Evolutionary conservation across 2,329 filamentous ascomycete species (phyloP).

Genomic region (Saccharata proteae): DNA sequence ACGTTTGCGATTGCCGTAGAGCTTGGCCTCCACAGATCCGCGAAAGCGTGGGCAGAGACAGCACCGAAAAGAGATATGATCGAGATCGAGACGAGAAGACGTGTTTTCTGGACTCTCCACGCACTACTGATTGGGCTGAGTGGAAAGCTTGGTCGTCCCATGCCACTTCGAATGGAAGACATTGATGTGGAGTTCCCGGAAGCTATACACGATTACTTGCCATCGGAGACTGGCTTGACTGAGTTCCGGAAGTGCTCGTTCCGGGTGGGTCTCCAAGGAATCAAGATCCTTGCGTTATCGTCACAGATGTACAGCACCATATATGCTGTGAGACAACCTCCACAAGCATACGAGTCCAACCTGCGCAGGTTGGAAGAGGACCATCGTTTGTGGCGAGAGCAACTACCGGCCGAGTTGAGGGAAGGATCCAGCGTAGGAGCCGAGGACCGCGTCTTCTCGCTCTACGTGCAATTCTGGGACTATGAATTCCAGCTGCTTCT

Average conservation of each 20-base stretch:
- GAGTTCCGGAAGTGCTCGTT: constrained; percentile 50
- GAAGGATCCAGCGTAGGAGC: constrained; percentile 32
- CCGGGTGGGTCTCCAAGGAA: constrained; percentile 52
- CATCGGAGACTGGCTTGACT: constrained; percentile 35
- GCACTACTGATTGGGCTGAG: constrained; percentile 55
- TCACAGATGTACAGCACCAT: constrained; percentile 65
- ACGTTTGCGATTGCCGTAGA: constrained; percentile 61
- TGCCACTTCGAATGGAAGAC: constrained; percentile 61
- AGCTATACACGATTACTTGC: constrained; percentile 56
- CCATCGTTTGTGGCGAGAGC: constrained; percentile 49
- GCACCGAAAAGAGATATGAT: constrained; percentile 37
- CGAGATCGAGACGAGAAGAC: constrained; percentile 64
- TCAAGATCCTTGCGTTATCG: constrained; percentile 53
- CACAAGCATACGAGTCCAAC: constrained; percentile 50
- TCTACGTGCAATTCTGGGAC: constrained; percentile 38
- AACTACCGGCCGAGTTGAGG: constrained; percentile 49
- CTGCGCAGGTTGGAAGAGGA: constrained; percentile 55
- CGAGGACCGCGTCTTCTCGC: constrained; percentile 36
- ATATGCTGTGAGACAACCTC: constrained; percentile 56
- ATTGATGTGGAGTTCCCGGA: constrained; percentile 70
- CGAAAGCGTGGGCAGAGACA: constrained; percentile 43
- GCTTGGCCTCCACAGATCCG: constrained; percentile 61
- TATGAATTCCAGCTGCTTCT: constrained; percentile 38
- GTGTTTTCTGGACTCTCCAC: constrained; percentile 64
- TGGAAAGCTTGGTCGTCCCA: constrained; percentile 65